Evolutionary conservation across 345 rosid genomes (phyloP).

Genomic region (Ricinus communis): DNA sequence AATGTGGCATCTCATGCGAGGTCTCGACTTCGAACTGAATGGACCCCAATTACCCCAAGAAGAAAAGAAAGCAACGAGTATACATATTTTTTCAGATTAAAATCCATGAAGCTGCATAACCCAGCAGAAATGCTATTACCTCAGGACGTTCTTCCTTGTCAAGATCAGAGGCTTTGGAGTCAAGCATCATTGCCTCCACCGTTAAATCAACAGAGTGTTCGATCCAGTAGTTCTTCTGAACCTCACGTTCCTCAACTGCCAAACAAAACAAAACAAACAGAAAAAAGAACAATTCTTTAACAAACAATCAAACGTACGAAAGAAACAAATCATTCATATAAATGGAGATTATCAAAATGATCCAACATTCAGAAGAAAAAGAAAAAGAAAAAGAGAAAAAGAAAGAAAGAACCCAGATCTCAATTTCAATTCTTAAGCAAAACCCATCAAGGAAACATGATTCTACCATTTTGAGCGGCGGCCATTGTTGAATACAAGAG

Average conservation of each 20-base stretch:
- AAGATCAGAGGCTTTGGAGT: conserved; percentile 84
- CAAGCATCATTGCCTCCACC: conserved; percentile 96
- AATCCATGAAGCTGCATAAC: no score
- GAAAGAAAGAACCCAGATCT: not conserved
- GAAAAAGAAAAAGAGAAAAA: no score
- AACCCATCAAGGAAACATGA: not conserved
- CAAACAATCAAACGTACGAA: not conserved
- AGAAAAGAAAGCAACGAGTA: no score
- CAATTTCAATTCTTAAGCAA: not conserved
- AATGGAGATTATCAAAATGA: no score
- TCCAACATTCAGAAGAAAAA: not conserved
- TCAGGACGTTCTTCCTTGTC: conserved; percentile 98
- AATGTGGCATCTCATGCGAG: no score
- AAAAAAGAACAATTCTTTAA: not conserved
- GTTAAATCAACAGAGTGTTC: conserved; percentile 73
- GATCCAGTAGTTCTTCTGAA: conserved; percentile 83
- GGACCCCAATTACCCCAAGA: no score
- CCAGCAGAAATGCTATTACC: conserved; percentile 30
- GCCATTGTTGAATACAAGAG: conserved; percentile 40
- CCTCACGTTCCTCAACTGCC: conserved; percentile 65
- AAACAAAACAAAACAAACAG: not conserved
- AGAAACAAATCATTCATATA: not conserved
- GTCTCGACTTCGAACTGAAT: no score
- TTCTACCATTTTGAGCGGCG: conserved; percentile 35
- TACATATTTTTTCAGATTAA: no score